Percentiles rank a stretch among this genome's conserved stretches.
Evolutionary conservation across 2,329 filamentous ascomycete species (phyloP).

Genomic region (Hymenoscyphus fructigenus): DNA sequence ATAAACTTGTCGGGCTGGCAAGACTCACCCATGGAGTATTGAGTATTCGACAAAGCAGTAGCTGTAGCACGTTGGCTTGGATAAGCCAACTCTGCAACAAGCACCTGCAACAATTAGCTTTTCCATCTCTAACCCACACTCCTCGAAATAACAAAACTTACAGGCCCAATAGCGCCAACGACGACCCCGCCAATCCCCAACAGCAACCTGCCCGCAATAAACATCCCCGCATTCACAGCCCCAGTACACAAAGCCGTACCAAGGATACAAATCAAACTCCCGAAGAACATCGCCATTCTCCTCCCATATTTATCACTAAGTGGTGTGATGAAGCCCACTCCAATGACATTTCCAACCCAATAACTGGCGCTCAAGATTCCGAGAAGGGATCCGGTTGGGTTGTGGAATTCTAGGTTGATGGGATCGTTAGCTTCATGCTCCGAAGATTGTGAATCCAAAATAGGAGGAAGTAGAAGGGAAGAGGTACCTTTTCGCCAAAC

Average conservation of each 20-base stretch:
- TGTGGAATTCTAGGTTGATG: constrained; percentile 18
- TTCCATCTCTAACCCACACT: neutral
- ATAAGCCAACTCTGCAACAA: constrained; percentile 21
- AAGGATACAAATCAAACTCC: constrained; percentile 40
- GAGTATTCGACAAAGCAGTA: constrained; percentile 38
- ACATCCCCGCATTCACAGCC: constrained; percentile 43
- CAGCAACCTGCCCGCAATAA: constrained; percentile 42
- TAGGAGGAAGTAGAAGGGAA: neutral
- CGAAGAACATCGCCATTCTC: constrained; percentile 15
- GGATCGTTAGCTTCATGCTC: neutral
- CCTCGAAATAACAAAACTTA: constrained; percentile 20
- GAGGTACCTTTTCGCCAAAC: constrained; percentile 20
- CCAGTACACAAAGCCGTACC: constrained; percentile 45
- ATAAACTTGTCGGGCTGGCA: too few species aligned
- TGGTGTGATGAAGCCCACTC: constrained; percentile 23
- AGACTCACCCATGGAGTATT: constrained; percentile 35
- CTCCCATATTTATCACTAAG: constrained; percentile 25
- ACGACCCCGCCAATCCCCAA: constrained; percentile 37
- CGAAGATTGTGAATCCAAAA: neutral
- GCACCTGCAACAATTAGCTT: constrained; percentile 5
- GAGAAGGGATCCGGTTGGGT: constrained; percentile 19
- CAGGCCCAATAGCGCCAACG: constrained; percentile 20
- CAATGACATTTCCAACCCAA: constrained; percentile 25
- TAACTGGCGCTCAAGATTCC: constrained; percentile 22
- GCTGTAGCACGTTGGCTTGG: constrained; percentile 36